Evolutionary conservation across 2,329 filamentous ascomycete genomes (phyloP).

Genomic region (Aspergillus pseudoterreus): DNA sequence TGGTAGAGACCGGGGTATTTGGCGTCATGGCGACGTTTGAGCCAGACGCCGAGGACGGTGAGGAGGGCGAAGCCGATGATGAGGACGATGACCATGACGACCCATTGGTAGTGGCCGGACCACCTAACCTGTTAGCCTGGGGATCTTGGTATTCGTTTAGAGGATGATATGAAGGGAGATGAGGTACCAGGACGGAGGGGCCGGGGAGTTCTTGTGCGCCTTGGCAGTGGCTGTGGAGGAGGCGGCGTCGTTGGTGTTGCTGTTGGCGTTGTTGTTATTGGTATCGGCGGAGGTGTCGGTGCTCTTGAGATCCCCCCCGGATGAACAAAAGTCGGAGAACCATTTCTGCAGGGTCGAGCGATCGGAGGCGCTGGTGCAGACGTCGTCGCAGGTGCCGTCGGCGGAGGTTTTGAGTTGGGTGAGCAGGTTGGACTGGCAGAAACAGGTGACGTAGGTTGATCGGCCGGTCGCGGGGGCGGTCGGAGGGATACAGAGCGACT

Average conservation of each 20-base stretch:
- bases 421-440: conserved; percentile 65
- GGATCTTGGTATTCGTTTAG: too few species aligned
- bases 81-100: conserved; percentile 75
- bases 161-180: too few species aligned
- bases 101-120: conserved; percentile 69
- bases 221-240: conserved; percentile 15
- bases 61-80: conserved; percentile 64
- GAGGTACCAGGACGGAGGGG: conserved; percentile 22
- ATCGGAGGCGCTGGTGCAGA: conserved; percentile 53
- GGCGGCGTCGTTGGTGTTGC: conserved; percentile 17
- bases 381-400: conserved; percentile 59
- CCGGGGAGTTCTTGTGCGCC: conserved; percentile 9
- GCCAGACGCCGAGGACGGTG: conserved; percentile 65
- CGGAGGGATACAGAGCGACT: conserved; percentile 64
- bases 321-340: conserved; percentile 64
- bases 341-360: conserved; percentile 62
- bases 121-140: conserved; percentile 12
- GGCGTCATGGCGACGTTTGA: conserved; percentile 70
- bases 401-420: conserved; percentile 55
- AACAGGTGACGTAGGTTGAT: conserved; percentile 63
- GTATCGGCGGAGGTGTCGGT: conserved; percentile 25
- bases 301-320: conserved; percentile 39
- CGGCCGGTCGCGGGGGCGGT: conserved; percentile 49
- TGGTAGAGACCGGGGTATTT: conserved; percentile 44
- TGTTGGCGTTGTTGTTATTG: conserved; percentile 16